phyloP scores from a whole-genome alignment of 768 basidiomycete species.

The Pisolithus tinctorius region DNA sequence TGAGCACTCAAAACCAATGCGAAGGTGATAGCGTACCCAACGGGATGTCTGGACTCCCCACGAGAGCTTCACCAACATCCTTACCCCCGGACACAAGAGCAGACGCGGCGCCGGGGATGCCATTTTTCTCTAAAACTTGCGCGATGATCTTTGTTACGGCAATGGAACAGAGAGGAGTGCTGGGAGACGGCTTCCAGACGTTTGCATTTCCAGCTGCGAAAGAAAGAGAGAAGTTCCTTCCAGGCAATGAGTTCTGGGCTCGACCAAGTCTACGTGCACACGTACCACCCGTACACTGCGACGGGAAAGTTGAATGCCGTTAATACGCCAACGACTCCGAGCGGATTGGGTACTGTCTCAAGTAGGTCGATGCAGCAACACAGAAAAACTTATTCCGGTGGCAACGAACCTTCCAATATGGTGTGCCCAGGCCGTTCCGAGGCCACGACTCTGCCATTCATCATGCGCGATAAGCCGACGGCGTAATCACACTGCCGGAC shows the following conservation, averaged over 20 bases:
- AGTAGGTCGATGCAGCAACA: constrained; percentile 4
- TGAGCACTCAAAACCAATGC: constrained; percentile 2
- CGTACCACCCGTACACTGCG: constrained; percentile 85
- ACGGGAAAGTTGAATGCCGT: constrained; percentile 97
- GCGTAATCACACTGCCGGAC: constrained; percentile 79
- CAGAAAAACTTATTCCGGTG: constrained; percentile 1
- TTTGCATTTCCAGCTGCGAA: constrained; percentile 89
- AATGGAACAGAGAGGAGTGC: constrained; percentile 84
- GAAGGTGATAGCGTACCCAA: constrained; percentile 45
- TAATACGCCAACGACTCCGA: constrained; percentile 68
- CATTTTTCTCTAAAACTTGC: constrained; percentile 72
- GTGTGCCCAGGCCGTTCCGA: constrained; percentile 89
- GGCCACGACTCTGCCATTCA: constrained; percentile 83
- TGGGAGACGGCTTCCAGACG: constrained; percentile 92
- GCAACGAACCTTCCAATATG: constrained; percentile 70
- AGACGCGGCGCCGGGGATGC: constrained; percentile 78
- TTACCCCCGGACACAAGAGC: constrained; percentile 79
- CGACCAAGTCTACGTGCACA: constrained; percentile 2
- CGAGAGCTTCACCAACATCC: constrained; percentile 73
- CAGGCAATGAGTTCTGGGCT: constrained; percentile 7
- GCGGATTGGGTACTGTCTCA: constrained; percentile 77
- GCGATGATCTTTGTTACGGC: constrained; percentile 85
- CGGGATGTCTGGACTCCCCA: constrained; percentile 67
- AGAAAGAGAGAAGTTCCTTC: constrained; percentile 85
- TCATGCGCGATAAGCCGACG: constrained; percentile 89